A percentile compares a stretch with the other conserved stretches of the same genome.
Evolutionary conservation across 495 filamentous ascomycete species (phyloP).

Genomic region (Chaetomium fimeti): DNA sequence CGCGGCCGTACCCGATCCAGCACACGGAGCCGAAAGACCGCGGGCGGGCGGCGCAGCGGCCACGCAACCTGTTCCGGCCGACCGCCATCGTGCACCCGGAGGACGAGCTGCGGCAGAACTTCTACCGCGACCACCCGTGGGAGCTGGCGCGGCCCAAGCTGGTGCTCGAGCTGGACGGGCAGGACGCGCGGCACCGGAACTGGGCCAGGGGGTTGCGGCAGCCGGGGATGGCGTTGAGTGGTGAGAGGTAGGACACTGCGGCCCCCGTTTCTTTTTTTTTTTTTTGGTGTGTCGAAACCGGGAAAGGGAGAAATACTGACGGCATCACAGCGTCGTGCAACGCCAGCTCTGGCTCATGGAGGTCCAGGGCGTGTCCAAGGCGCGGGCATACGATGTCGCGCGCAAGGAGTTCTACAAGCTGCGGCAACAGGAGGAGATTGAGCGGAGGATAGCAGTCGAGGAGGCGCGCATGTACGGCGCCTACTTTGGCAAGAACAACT

Average conservation of each 20-base stretch:
- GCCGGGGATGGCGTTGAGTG: slow-evolving; percentile 73
- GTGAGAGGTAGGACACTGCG: slow-evolving; percentile 66
- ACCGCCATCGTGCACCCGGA: slow-evolving; percentile 78
- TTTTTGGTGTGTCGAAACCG: background rate
- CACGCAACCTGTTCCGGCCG: slow-evolving; percentile 77
- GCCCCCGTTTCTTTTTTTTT: background rate
- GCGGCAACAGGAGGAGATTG: slow-evolving; percentile 77
- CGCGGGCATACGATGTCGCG: slow-evolving; percentile 78
- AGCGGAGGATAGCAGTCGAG: slow-evolving; percentile 79
- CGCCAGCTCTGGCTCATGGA: slow-evolving; percentile 83
- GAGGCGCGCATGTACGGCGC: slow-evolving; percentile 84
- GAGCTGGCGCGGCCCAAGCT: slow-evolving; percentile 87
- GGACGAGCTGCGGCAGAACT: slow-evolving; percentile 73
- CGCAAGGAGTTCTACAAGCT: slow-evolving; percentile 87
- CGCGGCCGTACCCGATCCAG: slow-evolving; percentile 64
- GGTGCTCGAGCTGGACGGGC: slow-evolving; percentile 80
- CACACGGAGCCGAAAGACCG: slow-evolving; percentile 54
- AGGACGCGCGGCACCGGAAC: slow-evolving; percentile 68
- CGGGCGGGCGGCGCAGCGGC: slow-evolving; percentile 33
- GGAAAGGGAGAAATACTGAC: background rate
- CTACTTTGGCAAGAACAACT: slow-evolving; percentile 70
- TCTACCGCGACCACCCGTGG: slow-evolving; percentile 95
- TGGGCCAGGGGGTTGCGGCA: slow-evolving; percentile 77
- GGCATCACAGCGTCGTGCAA: slow-evolving; percentile 75
- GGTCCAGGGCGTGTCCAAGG: slow-evolving; percentile 58